Conservation (phyloP, 176 grass and related monocot species). For the Zoysia pacifica region DNA sequence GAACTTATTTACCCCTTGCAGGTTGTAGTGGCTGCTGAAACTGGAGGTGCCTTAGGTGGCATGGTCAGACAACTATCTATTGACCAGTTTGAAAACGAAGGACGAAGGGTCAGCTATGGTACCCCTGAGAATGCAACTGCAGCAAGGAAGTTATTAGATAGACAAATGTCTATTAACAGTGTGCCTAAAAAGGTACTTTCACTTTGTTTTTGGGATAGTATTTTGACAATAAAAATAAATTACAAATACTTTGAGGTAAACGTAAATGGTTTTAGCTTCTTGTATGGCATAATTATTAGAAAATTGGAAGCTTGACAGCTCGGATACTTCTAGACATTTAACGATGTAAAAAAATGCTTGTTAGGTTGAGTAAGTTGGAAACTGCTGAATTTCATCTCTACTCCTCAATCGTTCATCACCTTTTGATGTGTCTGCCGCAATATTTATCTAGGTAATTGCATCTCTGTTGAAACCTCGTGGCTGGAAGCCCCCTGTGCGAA, state of each 20-base stretch:
- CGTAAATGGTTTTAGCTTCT: not conserved
- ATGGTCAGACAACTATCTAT: constrained; percentile 99
- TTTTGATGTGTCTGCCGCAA: constrained; percentile 31
- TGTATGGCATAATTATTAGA: constrained; percentile 9
- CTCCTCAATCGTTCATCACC: not conserved
- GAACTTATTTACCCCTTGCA: constrained; percentile 23
- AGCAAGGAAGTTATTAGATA: constrained; percentile 88
- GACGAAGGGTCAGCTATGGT: constrained; percentile 94
- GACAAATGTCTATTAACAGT: constrained; percentile 99
- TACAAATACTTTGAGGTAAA: constrained; percentile 17
- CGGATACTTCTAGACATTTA: not conserved
- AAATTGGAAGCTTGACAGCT: constrained; percentile 4
- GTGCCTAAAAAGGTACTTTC: constrained; percentile 86
- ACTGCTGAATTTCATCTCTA: constrained; percentile 2
- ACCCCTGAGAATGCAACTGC: constrained; percentile 94
- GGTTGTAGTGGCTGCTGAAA: constrained; percentile 97
- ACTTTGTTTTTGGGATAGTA: constrained; percentile 2
- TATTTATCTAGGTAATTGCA: constrained; percentile 74
- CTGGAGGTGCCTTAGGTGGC: constrained; percentile 92
- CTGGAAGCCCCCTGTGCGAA: constrained; percentile 92
- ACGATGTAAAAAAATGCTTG: not conserved
- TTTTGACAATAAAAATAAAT: constrained; percentile 11
- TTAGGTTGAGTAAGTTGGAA: constrained; percentile 7
- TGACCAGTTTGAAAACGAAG: constrained; percentile 99
- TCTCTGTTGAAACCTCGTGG: constrained; percentile 92